Percentiles rank a stretch among this genome's conserved stretches.
These are phyloP conservation scores for Globisporangium takayamanum DNA, from an alignment of 352 stramenopile species.

Conservation along the genomic window DNA sequence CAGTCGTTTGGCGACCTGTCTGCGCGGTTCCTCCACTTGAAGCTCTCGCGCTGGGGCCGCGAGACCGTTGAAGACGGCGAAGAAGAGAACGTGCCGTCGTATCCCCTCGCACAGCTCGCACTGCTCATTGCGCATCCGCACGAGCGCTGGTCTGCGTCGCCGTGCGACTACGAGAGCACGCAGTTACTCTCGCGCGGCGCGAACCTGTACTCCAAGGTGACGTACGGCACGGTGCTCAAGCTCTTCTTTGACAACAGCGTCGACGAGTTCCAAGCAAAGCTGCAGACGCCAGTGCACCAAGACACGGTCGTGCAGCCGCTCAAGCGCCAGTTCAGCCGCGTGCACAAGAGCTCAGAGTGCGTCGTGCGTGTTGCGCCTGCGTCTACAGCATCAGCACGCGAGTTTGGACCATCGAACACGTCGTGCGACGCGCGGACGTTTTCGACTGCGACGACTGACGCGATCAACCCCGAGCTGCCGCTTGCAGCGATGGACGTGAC, in stretches of 20 bases:
- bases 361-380: slow-evolving; percentile 12
- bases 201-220: slow-evolving; percentile 80
- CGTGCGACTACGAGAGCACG: slow-evolving; percentile 60
- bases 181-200: slow-evolving; percentile 65
- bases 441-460: slow-evolving; percentile 7
- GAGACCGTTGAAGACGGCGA: slow-evolving; percentile 83
- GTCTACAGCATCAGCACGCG: not conserved
- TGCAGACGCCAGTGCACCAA: slow-evolving; percentile 53
- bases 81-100: slow-evolving; percentile 68
- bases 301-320: slow-evolving; percentile 42
- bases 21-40: slow-evolving; percentile 73
- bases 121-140: slow-evolving; percentile 56
- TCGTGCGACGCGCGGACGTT: slow-evolving; percentile 64
- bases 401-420: slow-evolving; percentile 71
- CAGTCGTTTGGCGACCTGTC: slow-evolving; percentile 74
- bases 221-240: slow-evolving; percentile 71
- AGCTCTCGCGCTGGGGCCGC: slow-evolving; percentile 77
- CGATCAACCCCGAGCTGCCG: slow-evolving; percentile 70
- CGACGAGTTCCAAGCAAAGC: slow-evolving; percentile 53
- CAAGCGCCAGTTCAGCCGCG: slow-evolving; percentile 57
- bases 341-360: slow-evolving; percentile 38
- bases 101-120: slow-evolving; percentile 69
- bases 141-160: slow-evolving; percentile 47
- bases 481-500: slow-evolving; percentile 63
- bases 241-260: slow-evolving; percentile 78